These are phyloP conservation scores for Schwanniomyces sp. DNA, from an alignment of 805 yeast genomes.

Conservation along the genomic window DNA sequence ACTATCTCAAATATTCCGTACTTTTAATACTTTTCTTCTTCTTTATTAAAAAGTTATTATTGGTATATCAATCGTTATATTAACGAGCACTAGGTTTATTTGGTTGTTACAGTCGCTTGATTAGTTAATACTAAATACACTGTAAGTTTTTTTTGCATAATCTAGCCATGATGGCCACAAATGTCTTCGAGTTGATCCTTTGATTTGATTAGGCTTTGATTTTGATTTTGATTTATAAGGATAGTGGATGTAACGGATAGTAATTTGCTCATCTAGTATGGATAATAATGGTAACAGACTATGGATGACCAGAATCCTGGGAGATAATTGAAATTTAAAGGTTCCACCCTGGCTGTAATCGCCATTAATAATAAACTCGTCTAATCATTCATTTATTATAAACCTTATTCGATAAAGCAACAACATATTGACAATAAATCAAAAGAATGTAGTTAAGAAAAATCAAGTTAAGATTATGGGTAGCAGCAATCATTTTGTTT, in stretches of 20 bases:
- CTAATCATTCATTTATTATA: no score
- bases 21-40: conserved; percentile 1
- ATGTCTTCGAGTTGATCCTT: not conserved
- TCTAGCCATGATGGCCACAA: not conserved
- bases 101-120: conserved; percentile 1
- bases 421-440: no score
- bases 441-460: no score
- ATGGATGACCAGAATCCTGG: no score
- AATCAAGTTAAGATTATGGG: no score
- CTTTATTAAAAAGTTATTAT: not conserved
- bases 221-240: not conserved
- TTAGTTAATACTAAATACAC: conserved; percentile 1
- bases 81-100: conserved; percentile 1
- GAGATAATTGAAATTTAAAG: no score
- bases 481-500: no score
- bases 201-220: conserved; percentile 1
- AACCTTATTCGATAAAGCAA: no score
- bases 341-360: no score
- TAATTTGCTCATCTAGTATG: not conserved
- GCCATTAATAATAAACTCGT: no score
- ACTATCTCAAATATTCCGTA: not conserved
- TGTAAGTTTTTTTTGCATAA: not conserved
- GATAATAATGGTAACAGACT: no score
- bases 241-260: not conserved
- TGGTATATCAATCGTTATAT: not conserved